phyloP scores from a whole-genome alignment of 1,284 basidiomycete genomes.

The Pyrrhoderma lamaoense region DNA sequence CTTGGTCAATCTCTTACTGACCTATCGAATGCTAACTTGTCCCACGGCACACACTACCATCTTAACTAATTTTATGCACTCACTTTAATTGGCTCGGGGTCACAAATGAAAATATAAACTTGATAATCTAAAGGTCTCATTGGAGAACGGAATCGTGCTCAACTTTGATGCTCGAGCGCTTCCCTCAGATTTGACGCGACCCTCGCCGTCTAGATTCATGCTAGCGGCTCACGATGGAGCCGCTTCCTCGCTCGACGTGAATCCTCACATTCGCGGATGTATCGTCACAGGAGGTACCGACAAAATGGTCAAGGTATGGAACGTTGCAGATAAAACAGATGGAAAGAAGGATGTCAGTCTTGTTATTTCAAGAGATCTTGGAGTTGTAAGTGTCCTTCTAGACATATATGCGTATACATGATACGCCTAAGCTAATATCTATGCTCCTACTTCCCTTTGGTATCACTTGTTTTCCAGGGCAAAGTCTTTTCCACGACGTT shows the following conservation, averaged over 20 bases:
- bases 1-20: too few relatives aligned
- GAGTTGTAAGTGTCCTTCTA: slow-evolving; percentile 76
- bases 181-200: slow-evolving; percentile 51
- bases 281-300: slow-evolving; percentile 92
- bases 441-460: background rate
- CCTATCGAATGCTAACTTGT: too few relatives aligned
- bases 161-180: slow-evolving; percentile 88
- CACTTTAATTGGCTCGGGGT: too few relatives aligned
- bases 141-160: slow-evolving; percentile 89
- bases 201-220: slow-evolving; percentile 76
- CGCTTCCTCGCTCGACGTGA: slow-evolving; percentile 86
- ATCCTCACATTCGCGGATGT: slow-evolving; percentile 86
- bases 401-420: too few relatives aligned
- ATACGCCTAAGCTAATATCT: too few relatives aligned
- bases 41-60: too few relatives aligned
- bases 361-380: slow-evolving; percentile 87
- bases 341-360: slow-evolving; percentile 75
- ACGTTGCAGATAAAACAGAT: slow-evolving; percentile 59
- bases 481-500: slow-evolving; percentile 90
- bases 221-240: slow-evolving; percentile 94
- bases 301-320: slow-evolving; percentile 94
- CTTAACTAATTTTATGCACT: too few relatives aligned
- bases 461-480: slow-evolving; percentile 49
- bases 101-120: background rate
- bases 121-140: slow-evolving; percentile 56